phyloP scores from a whole-genome alignment of 768 basidiomycete species.

The Hydnum rufescens region DNA sequence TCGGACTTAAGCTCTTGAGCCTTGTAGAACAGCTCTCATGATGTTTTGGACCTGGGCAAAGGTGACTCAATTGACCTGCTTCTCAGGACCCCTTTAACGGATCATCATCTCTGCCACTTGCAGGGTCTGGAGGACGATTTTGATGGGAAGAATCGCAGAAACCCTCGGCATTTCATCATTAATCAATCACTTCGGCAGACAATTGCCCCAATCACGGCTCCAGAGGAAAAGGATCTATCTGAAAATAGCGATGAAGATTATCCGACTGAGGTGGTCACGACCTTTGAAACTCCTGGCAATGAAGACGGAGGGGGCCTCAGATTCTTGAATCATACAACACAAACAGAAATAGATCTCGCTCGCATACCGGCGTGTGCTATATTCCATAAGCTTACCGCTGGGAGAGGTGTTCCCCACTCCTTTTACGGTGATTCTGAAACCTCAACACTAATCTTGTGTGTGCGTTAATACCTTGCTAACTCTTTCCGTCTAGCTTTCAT shows the following conservation, averaged over 20 bases:
- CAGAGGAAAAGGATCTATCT: background rate
- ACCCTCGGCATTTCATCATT: slow-evolving; percentile 35
- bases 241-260: background rate
- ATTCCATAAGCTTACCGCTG: slow-evolving; percentile 35
- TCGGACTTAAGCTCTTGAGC: background rate
- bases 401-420: slow-evolving; percentile 40
- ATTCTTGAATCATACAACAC: background rate
- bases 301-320: background rate
- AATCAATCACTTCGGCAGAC: slow-evolving; percentile 1
- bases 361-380: slow-evolving; percentile 35
- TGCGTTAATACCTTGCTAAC: background rate
- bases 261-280: background rate
- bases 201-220: background rate
- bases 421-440: slow-evolving; percentile 24
- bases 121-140: slow-evolving; percentile 39
- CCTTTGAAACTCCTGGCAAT: background rate
- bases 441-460: background rate
- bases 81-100: background rate
- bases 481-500: slow-evolving; percentile 13
- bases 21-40: slow-evolving; percentile 21
- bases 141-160: slow-evolving; percentile 33
- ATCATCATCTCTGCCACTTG: background rate
- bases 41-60: slow-evolving; percentile 49
- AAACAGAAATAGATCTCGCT: slow-evolving; percentile 1
- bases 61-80: slow-evolving; percentile 12